Conservation (phyloP, 2,329 filamentous ascomycete species). For the Claviceps fusiformis region DNA sequence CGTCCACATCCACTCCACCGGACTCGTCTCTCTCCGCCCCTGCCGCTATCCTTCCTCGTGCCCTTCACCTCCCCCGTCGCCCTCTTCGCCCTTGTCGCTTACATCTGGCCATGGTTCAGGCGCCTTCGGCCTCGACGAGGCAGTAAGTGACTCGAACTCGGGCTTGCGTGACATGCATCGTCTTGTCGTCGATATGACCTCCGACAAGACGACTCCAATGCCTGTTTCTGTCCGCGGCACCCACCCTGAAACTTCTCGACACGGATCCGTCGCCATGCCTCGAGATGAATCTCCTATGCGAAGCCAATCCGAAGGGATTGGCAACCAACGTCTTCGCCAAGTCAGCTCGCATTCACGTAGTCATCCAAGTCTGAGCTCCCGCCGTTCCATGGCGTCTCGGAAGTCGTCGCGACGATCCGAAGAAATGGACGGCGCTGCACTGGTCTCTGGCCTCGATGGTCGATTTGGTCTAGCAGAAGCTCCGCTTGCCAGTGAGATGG, state of each 20-base stretch:
- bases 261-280: conserved; percentile 24
- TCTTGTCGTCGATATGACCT: conserved; percentile 18
- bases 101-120: conserved; percentile 10
- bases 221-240: conserved; percentile 16
- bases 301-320: conserved; percentile 18
- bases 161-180: conserved; percentile 6
- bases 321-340: conserved; percentile 20
- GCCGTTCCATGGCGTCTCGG: conserved; percentile 18
- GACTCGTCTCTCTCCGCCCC: neutral
- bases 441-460: conserved; percentile 39
- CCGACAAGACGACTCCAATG: conserved; percentile 24
- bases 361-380: conserved; percentile 17
- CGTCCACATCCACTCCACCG: conserved; percentile 1
- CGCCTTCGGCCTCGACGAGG: conserved; percentile 13
- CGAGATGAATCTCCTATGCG: conserved; percentile 23
- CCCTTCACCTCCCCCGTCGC: conserved; percentile 2
- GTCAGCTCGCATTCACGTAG: conserved; percentile 18
- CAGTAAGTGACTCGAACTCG: conserved; percentile 11
- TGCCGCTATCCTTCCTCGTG: neutral
- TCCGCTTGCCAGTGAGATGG: conserved; percentile 30
- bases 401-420: conserved; percentile 27
- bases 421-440: conserved; percentile 35
- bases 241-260: conserved; percentile 19
- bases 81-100: conserved; percentile 5
- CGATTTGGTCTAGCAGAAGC: conserved; percentile 38